Conservation (phyloP, 257 asterid genomes). For the Scutellaria baicalensis region DNA sequence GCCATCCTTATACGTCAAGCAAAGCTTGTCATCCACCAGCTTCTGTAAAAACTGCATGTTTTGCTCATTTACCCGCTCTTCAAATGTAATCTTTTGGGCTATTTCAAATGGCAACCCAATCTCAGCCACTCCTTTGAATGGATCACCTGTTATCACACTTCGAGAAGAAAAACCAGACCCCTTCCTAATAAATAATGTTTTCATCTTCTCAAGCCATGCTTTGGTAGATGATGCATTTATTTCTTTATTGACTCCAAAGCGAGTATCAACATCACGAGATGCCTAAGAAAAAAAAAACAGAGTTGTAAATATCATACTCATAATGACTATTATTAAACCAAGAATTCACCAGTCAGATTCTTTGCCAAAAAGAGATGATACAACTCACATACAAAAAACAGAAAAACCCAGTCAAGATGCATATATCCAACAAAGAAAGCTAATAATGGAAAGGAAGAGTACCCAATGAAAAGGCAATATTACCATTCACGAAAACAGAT, state of each 20-base stretch:
- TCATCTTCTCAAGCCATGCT: slow-evolving; percentile 99
- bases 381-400: neutral
- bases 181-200: slow-evolving; percentile 82
- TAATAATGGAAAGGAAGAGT: neutral
- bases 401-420: slow-evolving; percentile 5
- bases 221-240: slow-evolving; percentile 65
- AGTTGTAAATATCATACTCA: neutral
- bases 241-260: slow-evolving; percentile 77
- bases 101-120: slow-evolving; percentile 87
- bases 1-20: slow-evolving; percentile 83
- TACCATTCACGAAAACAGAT: neutral
- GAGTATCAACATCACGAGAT: slow-evolving; percentile 84
- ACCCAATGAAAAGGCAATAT: neutral
- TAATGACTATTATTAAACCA: neutral
- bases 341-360: neutral
- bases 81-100: slow-evolving; percentile 88
- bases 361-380: neutral
- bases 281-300: slow-evolving; percentile 45
- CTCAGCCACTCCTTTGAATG: slow-evolving; percentile 85
- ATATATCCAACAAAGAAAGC: slow-evolving; percentile 14
- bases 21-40: slow-evolving; percentile 77
- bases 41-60: slow-evolving; percentile 69
- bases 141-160: slow-evolving; percentile 93
- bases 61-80: slow-evolving; percentile 80
- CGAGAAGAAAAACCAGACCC: slow-evolving; percentile 99